Evolutionary conservation across 306 rosid species (phyloP).

Genomic region (Castanea sativa): DNA sequence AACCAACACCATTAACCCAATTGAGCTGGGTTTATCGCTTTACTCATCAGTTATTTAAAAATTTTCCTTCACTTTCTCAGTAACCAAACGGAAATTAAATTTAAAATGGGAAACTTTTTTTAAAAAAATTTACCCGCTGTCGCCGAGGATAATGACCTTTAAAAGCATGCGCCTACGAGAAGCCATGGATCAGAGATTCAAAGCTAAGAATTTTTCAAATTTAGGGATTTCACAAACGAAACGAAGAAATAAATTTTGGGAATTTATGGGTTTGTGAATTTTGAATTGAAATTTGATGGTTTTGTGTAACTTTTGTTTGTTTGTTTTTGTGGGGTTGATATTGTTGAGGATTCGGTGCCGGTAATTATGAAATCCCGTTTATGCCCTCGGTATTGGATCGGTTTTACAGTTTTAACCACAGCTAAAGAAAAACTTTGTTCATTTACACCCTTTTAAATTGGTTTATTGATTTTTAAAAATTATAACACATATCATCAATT

Average conservation of each 20-base stretch:
- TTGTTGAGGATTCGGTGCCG: neutral
- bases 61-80: neutral
- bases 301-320: neutral
- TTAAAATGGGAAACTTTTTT: neutral
- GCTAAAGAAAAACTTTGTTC: neutral
- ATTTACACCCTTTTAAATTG: too few species aligned
- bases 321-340: neutral
- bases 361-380: neutral
- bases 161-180: constrained; percentile 97
- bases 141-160: constrained; percentile 98
- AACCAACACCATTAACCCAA: neutral
- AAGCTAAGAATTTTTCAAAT: neutral
- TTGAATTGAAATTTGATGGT: neutral
- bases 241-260: neutral
- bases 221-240: neutral
- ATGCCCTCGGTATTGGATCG: neutral
- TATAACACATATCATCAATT: too few species aligned
- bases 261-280: constrained; percentile 12
- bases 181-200: constrained; percentile 57
- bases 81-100: constrained; percentile 20
- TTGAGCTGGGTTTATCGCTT: neutral
- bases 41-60: too few species aligned
- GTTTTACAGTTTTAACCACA: neutral
- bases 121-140: constrained; percentile 75
- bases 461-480: too few species aligned